These are phyloP conservation scores for Cladosporium austrohemisphaericum DNA, from an alignment of 2,329 filamentous ascomycete species.

Conservation along the genomic window DNA sequence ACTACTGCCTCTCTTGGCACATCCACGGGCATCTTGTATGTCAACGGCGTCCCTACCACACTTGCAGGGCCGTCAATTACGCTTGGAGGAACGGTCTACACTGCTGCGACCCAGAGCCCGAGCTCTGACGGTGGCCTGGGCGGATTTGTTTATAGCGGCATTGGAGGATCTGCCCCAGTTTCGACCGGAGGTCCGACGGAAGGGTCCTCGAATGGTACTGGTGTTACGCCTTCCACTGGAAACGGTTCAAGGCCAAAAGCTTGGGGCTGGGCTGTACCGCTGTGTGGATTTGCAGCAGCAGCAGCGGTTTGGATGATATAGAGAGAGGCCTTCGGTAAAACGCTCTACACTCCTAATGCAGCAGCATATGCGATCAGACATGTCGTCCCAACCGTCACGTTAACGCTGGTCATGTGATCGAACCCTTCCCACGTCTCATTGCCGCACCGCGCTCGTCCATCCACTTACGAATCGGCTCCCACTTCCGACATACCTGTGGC, in stretches of 20 bases:
- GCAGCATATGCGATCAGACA: no score
- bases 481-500: constrained; percentile 18
- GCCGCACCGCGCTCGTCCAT: neutral
- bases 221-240: neutral
- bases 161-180: neutral
- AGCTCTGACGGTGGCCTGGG: neutral
- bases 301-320: no score
- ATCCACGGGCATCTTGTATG: neutral
- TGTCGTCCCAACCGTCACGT: no score
- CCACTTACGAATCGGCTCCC: neutral
- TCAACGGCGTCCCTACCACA: neutral
- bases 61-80: constrained; percentile 2
- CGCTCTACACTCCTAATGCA: no score
- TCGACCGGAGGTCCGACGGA: neutral
- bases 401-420: no score
- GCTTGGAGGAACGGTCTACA: neutral
- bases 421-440: no score
- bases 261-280: no score
- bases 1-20: neutral
- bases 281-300: no score
- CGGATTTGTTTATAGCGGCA: constrained; percentile 7
- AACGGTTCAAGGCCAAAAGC: neutral
- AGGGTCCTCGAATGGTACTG: neutral
- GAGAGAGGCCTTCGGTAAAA: no score
- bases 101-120: neutral